Base-by-base conservation (phyloP, 768 basidiomycete species). In the Xerocomus brunneocitrinus region DNA sequence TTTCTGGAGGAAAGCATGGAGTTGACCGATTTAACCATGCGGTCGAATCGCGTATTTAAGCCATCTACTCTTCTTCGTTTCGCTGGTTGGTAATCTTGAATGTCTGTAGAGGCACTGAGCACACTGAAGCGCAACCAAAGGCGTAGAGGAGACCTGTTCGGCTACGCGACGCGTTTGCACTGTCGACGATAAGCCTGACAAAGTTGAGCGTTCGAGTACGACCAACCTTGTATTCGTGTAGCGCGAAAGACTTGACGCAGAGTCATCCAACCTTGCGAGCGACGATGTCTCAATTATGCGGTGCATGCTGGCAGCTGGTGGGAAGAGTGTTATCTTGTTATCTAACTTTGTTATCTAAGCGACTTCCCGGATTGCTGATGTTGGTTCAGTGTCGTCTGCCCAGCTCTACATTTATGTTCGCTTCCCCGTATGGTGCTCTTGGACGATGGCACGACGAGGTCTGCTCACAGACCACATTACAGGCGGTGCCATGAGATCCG, bases 21-120 rank as follows among this genome's bases (percentile, higher is more conserved):
- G 50, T 79, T 75, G 71, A 86, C 80, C 3, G 78, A 74, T 47
- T 80, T 74, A 30, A 88, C 69, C 87, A 89, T 89, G 41, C 74
- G 74, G 64, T 89, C 86, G 58, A 81, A 86, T 36, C 79, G 78
- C 32, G 75, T 64, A 58, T 88, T 89, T 46, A 83, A 67, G 8
- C 77, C 76, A 35, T 59, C 66, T n/a, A 68, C 70, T 59, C 72
- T 79, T 25, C 74, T 75, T 19, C 81, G 78, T 58, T 83, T 87
- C n/a, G 62, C 49, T 30, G 62, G 58, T 25, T 42, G 54, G 34
- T 34, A 32, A 5, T 58, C 53, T 44, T 55, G 35, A 7, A 44
- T 28, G 7, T 57, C 61, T 63, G 47, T 10, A 5, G 27, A 49
- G 41, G 30, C 14, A 32, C 24, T 61, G 32, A 57, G 50, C 45